Base-by-base conservation (phyloP, 306 rosid genomes). In the Alnus glutinosa region DNA sequence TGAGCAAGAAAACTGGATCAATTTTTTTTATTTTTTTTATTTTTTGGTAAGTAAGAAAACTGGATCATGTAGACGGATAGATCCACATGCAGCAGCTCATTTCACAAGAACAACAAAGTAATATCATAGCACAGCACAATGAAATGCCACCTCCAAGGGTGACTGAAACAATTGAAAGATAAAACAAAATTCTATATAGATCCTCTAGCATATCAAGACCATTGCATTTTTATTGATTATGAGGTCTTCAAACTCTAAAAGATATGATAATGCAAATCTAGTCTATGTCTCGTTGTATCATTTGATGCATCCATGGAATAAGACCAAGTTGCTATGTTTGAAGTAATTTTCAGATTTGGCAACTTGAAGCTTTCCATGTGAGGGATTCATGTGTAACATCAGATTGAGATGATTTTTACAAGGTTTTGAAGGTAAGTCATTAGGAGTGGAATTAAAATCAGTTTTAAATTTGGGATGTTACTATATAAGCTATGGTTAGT, bases 41-140 rank as follows among this genome's bases (percentile, higher is more conserved):
- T 0, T 23, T 23, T 23, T 23, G 28, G 28, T 42, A 42, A 42
- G 46, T 42, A 42, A 42, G 46, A 42, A 42, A 42, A 42, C 1
- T 42, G 70, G 58, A 81, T 79, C 79, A 76, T 61, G 61, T 34
- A 37, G 73, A 81, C 70, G 55, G 58, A 37, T 42, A 48, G 62
- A 68, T 75, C 13, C 12, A 77, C 47, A n/a, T 80, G 61, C 72
- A 55, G 49, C 28, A 78, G 67, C 76, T 83, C 77, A 80, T 55
- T 73, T 51, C 82, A 83, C 57, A 81, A 63, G 51, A 77, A 79
- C 73, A 82, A 68, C 70, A 71, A 82, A 78, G 19, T 51, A 48
- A 39, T 32, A 50, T 9, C 78, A 58, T 55, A 74, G 59, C 73
- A 74, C 54, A 75, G 48, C 76, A 73, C 28, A 70, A 49, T 19